phyloP scores from a whole-genome alignment of 2,329 filamentous ascomycete species.

The Xylaria multiplex region DNA sequence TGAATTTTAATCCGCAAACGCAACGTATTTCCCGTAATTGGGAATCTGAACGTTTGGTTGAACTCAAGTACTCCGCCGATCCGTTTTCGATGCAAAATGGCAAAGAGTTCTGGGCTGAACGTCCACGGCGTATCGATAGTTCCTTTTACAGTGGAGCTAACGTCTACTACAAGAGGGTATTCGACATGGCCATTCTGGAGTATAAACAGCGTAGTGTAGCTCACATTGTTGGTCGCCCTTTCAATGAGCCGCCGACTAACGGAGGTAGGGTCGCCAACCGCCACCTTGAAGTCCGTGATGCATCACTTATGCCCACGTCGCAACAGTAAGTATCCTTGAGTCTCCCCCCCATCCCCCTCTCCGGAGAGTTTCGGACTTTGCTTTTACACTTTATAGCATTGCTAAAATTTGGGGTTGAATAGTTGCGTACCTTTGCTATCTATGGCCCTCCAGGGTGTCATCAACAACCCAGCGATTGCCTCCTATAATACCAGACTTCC shows the following conservation, averaged over 20 bases:
- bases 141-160: slow-evolving; percentile 55
- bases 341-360: not conserved
- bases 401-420: slow-evolving; percentile 7
- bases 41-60: slow-evolving; percentile 32
- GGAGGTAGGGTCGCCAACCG: slow-evolving; percentile 41
- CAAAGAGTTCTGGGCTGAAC: slow-evolving; percentile 41
- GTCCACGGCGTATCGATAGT: slow-evolving; percentile 47
- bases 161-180: slow-evolving; percentile 48
- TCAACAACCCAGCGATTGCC: slow-evolving; percentile 36
- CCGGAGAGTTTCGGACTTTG: not conserved
- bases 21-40: slow-evolving; percentile 41
- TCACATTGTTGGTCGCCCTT: slow-evolving; percentile 52
- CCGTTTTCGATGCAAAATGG: slow-evolving; percentile 35
- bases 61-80: slow-evolving; percentile 31
- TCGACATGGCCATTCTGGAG: slow-evolving; percentile 48
- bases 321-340: slow-evolving; percentile 48
- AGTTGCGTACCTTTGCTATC: slow-evolving; percentile 54
- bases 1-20: slow-evolving; percentile 43
- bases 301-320: slow-evolving; percentile 50
- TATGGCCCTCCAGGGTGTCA: slow-evolving; percentile 51
- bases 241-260: slow-evolving; percentile 49
- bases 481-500: slow-evolving; percentile 32
- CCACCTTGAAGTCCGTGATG: slow-evolving; percentile 52
- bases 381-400: not conserved
- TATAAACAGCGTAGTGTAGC: slow-evolving; percentile 45